Evolutionary conservation across 805 yeast genomes (phyloP), one percentile per base, ranked within the genome.

Genomic region (Starmerella khaoyaiensis): DNA sequence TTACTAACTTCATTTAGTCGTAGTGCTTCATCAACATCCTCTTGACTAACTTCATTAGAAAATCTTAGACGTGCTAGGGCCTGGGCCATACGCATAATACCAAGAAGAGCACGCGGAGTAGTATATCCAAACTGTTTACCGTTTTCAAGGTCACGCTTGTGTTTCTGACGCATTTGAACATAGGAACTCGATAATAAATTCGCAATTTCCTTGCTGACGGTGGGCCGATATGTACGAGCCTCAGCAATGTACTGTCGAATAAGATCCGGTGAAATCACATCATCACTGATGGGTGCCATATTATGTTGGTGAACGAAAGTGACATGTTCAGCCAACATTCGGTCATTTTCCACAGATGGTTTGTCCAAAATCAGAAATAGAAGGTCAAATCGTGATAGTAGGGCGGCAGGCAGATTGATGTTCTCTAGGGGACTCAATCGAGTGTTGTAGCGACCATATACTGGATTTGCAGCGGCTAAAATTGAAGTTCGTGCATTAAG

Each of bases 391-490:
- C 98, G 78, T 24, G 97, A 87, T 36, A 90, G 65, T 50, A 90
- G 67, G 0, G 98, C 98, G 0, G 97, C 96, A 5, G 98, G 98
- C 41, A 90, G 66, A 54, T 90, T 90, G 58, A 90, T 87, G 60
- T 90, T 90, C 53, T 90, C 95, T 46, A 84, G 76, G 3, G 98
- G 96, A 6, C 94, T 79, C 40, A 87, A 61, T 45, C 73, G 70
- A 25, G 94, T 80, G 60, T 90, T 87, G 62, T 90, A 90, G 46
- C 97, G 72, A 40, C 98, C 97, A 56, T 80, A 86, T 25, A 86
- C 64, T 15, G 98, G 98, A 63, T 90, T 90, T n/a, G 98, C 98
- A 21, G 98, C 98, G 0, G 98, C 98, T 46, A 90, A 62, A 43
- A 90, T 81, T 4, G 96, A 86, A 0, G 97, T 73, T 57, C 98